Conservation (phyloP, 495 filamentous ascomycete genomes). For the Penicillium chermesinum region DNA sequence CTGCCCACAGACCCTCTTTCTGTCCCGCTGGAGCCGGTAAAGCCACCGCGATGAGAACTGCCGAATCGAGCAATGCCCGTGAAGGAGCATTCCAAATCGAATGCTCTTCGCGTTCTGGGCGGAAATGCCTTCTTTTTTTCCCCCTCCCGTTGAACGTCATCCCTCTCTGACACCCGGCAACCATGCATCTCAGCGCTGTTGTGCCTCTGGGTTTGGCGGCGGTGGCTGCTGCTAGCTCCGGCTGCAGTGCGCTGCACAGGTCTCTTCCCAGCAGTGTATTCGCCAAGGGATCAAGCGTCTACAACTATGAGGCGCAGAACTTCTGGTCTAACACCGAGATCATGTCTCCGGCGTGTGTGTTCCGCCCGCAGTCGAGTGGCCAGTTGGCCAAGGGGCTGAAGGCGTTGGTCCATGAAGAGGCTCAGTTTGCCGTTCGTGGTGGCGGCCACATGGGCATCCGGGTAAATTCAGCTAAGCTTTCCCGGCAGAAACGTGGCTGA, state of each 20-base stretch:
- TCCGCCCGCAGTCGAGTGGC: constrained; percentile 25
- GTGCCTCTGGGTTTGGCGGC: constrained; percentile 12
- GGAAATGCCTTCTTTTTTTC: neutral
- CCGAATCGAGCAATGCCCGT: constrained; percentile 6
- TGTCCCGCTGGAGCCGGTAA: no score
- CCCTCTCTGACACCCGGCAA: no score
- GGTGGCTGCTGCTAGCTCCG: constrained; percentile 2
- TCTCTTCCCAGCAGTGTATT: constrained; percentile 20
- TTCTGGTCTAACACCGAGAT: constrained; percentile 39
- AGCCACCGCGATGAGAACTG: no score
- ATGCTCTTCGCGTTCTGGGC: no score
- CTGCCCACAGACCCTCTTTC: constrained; percentile 4
- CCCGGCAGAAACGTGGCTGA: no score
- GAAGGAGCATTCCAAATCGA: no score
- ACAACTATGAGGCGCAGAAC: constrained; percentile 27
- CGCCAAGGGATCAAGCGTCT: constrained; percentile 18
- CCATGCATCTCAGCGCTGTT: constrained; percentile 14
- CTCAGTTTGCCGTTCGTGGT: constrained; percentile 35
- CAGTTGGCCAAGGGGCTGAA: constrained; percentile 24
- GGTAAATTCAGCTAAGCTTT: constrained; percentile 23
- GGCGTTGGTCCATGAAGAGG: constrained; percentile 25
- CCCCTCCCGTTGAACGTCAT: no score
- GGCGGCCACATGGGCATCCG: constrained; percentile 37
- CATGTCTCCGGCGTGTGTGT: constrained; percentile 30
- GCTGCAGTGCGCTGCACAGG: constrained; percentile 19